Base-by-base conservation (phyloP, 768 basidiomycete species). In the Podaxis rugospora region DNA sequence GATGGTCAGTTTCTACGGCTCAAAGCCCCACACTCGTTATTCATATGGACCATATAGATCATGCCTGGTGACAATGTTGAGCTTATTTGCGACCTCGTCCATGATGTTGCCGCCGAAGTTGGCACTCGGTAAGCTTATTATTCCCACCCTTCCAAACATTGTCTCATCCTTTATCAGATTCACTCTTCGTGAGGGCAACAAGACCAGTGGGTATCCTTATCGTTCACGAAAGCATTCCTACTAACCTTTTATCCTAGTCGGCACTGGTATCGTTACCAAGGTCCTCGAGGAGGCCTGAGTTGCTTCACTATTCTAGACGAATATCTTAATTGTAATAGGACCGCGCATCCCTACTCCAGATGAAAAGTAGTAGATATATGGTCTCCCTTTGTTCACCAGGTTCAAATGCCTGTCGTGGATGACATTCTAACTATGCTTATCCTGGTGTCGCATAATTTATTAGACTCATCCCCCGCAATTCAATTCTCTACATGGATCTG, bases 1-100 rank as follows among this genome's bases (percentile, higher is more conserved):
- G 75, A 95, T 96, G 89, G 93, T 88, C 51, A 25, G 76, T 68
- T 27, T 27, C 28, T 18, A 14, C 9, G 9, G 10, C 53, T 23
- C 4, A 18, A 32, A 32, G 25, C 40, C 25, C 3, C 25, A 4
- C 18, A 51, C 58, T 11, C 11, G 16, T 37, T 39, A 63, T 51
- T 56, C 57, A 51, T 25, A 28, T 36, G 2, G 2, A 42, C 6
- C 55, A 53, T 62, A 49, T 66, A 91, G 87, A 87, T 98, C 66
- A 95, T 97, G 93, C 96, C 96, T 52, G 96, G 96, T 63, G 96
- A 98, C 78, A 96, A 96, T 68, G 88, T 98, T 57, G 95, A 97
- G 76, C 88, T 98, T 80, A 80, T 92, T 57, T 93, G 92, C 71
- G 78, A 83, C 27, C 83, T 98, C 39, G 82, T 88, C 25, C 86